Evolutionary conservation across 257 asterid species (phyloP).

Genomic region (Eustoma russellianum): DNA sequence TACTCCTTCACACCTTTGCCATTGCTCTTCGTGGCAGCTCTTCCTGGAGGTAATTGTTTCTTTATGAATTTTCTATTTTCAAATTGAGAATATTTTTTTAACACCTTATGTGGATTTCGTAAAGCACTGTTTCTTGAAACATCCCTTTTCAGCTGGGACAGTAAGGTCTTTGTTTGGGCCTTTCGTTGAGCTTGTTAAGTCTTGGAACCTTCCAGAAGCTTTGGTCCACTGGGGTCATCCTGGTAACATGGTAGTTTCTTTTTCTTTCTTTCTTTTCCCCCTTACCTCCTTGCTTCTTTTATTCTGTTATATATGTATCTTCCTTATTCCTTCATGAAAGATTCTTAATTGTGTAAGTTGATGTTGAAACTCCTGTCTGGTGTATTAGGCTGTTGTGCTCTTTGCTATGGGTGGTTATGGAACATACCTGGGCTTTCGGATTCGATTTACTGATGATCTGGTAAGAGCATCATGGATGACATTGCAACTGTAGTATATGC

Average conservation of each 20-base stretch:
- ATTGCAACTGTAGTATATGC: too few species aligned
- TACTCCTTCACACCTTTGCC: constrained; percentile 53
- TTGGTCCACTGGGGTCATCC: constrained; percentile 99
- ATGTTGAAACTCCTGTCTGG: neutral
- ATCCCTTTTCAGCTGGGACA: constrained; percentile 42
- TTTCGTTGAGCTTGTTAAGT: constrained; percentile 57
- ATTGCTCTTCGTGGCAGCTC: constrained; percentile 49
- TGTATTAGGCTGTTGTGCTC: constrained; percentile 70
- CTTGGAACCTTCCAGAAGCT: constrained; percentile 74
- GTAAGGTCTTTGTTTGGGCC: constrained; percentile 60
- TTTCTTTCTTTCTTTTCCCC: neutral
- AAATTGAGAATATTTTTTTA: neutral
- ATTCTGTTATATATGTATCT: neutral
- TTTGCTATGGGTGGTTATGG: constrained; percentile 98
- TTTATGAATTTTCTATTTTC: neutral
- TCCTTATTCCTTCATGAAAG: neutral
- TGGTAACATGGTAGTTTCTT: constrained; percentile 63
- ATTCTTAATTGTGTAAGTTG: neutral
- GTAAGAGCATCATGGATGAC: constrained; percentile 23
- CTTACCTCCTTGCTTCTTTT: neutral
- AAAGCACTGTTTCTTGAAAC: constrained; percentile 7
- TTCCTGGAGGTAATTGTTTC: constrained; percentile 67
- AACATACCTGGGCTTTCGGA: constrained; percentile 80
- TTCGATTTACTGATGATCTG: constrained; percentile 62
- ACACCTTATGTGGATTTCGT: neutral